These are phyloP conservation scores for Skeletonema tropicum DNA, from an alignment of 108 stramenopile genomes.

Conservation along the genomic window DNA sequence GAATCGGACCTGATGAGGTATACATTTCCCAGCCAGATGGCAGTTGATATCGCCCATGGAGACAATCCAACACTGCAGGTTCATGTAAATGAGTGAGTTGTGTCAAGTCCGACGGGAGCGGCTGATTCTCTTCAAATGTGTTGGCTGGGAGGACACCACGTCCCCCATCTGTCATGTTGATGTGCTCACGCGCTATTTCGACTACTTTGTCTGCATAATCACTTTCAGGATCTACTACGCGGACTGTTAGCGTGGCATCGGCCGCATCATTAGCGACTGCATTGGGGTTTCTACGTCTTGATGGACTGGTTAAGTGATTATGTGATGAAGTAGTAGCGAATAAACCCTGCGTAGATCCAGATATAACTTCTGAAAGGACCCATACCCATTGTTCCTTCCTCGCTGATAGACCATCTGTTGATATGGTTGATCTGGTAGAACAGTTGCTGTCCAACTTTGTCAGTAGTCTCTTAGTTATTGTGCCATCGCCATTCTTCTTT, in stretches of 20 bases:
- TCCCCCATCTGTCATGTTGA: not conserved
- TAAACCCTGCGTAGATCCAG: conserved; percentile 15
- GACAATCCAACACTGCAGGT: conserved; percentile 48
- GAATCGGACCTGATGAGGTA: conserved; percentile 65
- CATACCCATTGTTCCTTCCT: conserved; percentile 16
- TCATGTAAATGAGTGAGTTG: conserved; percentile 46
- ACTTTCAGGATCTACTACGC: conserved; percentile 17
- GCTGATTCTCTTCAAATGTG: not conserved
- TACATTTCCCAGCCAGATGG: conserved; percentile 56
- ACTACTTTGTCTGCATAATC: conserved; percentile 16
- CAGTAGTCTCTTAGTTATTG: not conserved
- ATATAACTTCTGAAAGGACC: conserved; percentile 22
- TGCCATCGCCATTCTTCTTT: not conserved
- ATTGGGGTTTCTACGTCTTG: not conserved
- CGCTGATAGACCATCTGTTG: conserved; percentile 11
- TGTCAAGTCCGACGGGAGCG: conserved; percentile 29
- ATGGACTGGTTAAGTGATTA: not conserved
- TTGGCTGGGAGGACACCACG: conserved; percentile 27
- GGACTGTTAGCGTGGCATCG: conserved; percentile 8
- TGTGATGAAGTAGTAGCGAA: conserved; percentile 5
- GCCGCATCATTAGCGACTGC: not conserved
- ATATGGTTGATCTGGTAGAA: conserved; percentile 19
- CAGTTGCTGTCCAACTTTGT: conserved; percentile 19
- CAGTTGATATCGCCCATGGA: conserved; percentile 33
- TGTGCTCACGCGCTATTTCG: conserved; percentile 14